These are phyloP conservation scores for Fusarium oligoseptatum DNA, from an alignment of 2,329 filamentous ascomycete genomes.

Conservation along the genomic window DNA sequence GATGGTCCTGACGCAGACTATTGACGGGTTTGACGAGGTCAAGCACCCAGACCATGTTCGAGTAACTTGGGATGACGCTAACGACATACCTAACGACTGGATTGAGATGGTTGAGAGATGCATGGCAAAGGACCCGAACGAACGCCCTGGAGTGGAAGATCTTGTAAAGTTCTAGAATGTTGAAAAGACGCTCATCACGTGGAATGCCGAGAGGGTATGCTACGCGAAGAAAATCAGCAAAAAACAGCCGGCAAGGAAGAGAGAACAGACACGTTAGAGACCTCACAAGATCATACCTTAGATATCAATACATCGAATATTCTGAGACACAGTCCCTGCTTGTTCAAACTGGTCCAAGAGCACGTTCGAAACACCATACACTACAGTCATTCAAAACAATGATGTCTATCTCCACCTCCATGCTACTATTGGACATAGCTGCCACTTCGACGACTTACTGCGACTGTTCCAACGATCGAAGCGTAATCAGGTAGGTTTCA, in stretches of 20 bases:
- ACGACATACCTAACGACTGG: not conserved
- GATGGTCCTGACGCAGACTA: not conserved
- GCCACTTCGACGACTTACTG: not conserved
- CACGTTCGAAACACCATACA: not conserved
- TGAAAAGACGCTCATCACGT: not conserved
- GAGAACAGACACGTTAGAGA: not conserved
- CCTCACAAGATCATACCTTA: not conserved
- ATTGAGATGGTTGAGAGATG: not conserved
- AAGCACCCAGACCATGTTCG: not conserved
- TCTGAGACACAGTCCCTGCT: not conserved
- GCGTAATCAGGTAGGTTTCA: not conserved
- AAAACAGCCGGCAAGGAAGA: not conserved
- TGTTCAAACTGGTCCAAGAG: not conserved
- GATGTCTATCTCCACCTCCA: not conserved
- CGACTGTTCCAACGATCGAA: not conserved
- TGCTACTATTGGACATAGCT: not conserved
- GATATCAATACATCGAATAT: not conserved
- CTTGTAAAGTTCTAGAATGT: not conserved
- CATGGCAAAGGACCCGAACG: slow-evolving; percentile 2
- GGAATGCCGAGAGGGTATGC: not conserved
- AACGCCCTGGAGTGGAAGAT: not conserved
- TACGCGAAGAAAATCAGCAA: not conserved
- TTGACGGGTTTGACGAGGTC: not conserved
- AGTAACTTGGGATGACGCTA: not conserved
- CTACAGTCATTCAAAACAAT: not conserved